These are phyloP conservation scores for Neurospora sp. DNA, from an alignment of 495 filamentous ascomycete species.

Conservation along the genomic window DNA sequence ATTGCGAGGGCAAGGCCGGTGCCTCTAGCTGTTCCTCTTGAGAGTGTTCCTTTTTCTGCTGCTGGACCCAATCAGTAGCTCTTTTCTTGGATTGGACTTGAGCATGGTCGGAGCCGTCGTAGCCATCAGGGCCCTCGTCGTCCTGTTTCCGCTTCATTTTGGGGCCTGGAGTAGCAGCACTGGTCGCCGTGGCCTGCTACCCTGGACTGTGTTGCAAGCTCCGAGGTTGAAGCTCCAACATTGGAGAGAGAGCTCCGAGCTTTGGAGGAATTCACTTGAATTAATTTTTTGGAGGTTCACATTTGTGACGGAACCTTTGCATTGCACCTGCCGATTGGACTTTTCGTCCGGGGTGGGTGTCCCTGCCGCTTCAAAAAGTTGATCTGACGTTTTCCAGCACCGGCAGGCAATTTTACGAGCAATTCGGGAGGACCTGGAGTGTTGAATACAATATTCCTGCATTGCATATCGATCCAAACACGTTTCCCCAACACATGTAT, in stretches of 20 bases:
- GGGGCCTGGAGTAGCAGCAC: background rate
- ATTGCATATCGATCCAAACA: no score
- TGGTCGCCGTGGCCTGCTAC: background rate
- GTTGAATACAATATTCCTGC: no score
- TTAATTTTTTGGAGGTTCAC: background rate
- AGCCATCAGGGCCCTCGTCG: slow-evolving; percentile 2
- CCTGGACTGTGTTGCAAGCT: background rate
- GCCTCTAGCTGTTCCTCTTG: background rate
- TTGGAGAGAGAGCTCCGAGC: background rate
- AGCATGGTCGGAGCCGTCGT: background rate
- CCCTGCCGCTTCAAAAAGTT: background rate
- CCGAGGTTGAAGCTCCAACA: background rate
- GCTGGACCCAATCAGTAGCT: background rate
- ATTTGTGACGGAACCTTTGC: background rate
- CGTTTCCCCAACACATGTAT: no score
- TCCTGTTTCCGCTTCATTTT: slow-evolving; percentile 7
- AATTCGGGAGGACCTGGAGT: background rate
- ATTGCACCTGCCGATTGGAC: background rate
- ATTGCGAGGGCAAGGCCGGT: background rate
- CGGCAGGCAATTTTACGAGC: background rate
- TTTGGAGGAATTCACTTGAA: background rate
- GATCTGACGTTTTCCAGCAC: background rate
- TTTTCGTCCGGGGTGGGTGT: background rate
- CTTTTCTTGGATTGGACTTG: slow-evolving; percentile 2
- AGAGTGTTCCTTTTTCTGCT: background rate